phyloP scores from a whole-genome alignment of 257 asterid species.

The Penstemon newberryi region DNA sequence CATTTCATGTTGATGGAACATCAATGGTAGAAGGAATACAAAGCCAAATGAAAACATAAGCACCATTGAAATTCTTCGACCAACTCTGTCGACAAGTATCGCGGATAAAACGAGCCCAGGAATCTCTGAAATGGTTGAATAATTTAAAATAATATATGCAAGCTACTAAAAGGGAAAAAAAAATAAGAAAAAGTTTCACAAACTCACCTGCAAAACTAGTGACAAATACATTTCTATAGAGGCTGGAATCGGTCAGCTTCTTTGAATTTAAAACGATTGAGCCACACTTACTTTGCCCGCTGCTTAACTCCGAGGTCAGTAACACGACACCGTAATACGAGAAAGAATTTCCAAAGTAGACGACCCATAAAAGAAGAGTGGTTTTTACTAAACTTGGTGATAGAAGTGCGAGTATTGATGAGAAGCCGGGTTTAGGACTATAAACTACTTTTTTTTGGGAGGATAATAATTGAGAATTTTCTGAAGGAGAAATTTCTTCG shows the following conservation, averaged over 20 bases:
- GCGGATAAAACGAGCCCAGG: slow-evolving; percentile 54
- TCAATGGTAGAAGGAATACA: slow-evolving; percentile 55
- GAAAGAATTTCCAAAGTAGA: slow-evolving; percentile 55
- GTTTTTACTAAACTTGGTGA: slow-evolving; percentile 48
- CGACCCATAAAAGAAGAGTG: slow-evolving; percentile 59
- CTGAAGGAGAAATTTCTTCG: slow-evolving; percentile 31
- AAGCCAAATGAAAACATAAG: slow-evolving; percentile 43
- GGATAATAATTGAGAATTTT: slow-evolving; percentile 37
- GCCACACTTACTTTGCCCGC: slow-evolving; percentile 38
- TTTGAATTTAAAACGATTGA: slow-evolving; percentile 9
- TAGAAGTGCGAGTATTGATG: slow-evolving; percentile 41
- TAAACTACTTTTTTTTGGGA: slow-evolving; percentile 11
- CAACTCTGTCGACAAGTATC: slow-evolving; percentile 53
- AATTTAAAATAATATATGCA: slow-evolving; percentile 17
- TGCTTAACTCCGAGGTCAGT: slow-evolving; percentile 58
- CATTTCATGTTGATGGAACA: slow-evolving; percentile 40
- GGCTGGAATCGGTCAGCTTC: slow-evolving; percentile 38
- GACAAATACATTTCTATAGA: slow-evolving; percentile 49
- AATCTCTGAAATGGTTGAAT: slow-evolving; percentile 39
- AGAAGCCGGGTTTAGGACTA: slow-evolving; percentile 34
- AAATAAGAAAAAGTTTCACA: slow-evolving; percentile 1
- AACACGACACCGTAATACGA: slow-evolving; percentile 57
- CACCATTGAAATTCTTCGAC: slow-evolving; percentile 59
- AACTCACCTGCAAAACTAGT: slow-evolving; percentile 63
- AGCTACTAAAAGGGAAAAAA: not conserved